Percentiles rank a stretch among this genome's conserved stretches.
Evolutionary conservation across 2,329 filamentous ascomycete species (phyloP).

Genomic region (Colletotrichum tropicicola): DNA sequence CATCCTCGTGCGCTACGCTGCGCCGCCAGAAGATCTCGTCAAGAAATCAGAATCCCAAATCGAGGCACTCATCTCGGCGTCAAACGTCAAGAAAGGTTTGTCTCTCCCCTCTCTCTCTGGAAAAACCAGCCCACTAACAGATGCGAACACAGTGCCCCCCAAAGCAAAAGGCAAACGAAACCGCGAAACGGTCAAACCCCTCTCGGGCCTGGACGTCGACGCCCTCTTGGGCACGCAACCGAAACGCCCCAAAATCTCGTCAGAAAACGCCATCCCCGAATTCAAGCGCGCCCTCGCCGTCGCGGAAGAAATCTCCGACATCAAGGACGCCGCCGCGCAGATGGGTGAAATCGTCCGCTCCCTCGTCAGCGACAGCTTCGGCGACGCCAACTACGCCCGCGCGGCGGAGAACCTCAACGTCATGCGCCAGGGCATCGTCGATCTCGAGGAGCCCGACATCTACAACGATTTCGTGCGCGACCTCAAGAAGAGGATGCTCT

Average conservation of each 20-base stretch:
- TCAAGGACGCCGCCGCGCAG: conserved; percentile 75
- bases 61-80: conserved; percentile 70
- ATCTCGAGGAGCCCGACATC: conserved; percentile 76
- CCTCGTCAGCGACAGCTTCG: conserved; percentile 77
- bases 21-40: conserved; percentile 74
- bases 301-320: conserved; percentile 66
- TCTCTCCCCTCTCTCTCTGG: neutral
- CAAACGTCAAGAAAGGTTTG: conserved; percentile 83
- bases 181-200: conserved; percentile 78
- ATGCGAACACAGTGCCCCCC: conserved; percentile 70
- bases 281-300: conserved; percentile 82
- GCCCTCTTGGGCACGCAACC: conserved; percentile 73
- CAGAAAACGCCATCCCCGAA: conserved; percentile 84
- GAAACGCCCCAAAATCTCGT: conserved; percentile 50
- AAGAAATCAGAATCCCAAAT: conserved; percentile 65
- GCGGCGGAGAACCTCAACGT: conserved; percentile 80
- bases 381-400: conserved; percentile 76
- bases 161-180: conserved; percentile 79
- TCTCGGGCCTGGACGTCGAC: conserved; percentile 90
- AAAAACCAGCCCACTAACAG: conserved; percentile 29
- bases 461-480: conserved; percentile 80
- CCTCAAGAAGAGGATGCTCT: conserved; percentile 77
- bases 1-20: conserved; percentile 76
- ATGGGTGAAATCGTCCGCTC: conserved; percentile 76
- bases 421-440: conserved; percentile 80